Evolutionary conservation across 306 rosid species (phyloP), one percentile per base, ranked within the genome.

Genomic region (Pachyrhizus erosus): DNA sequence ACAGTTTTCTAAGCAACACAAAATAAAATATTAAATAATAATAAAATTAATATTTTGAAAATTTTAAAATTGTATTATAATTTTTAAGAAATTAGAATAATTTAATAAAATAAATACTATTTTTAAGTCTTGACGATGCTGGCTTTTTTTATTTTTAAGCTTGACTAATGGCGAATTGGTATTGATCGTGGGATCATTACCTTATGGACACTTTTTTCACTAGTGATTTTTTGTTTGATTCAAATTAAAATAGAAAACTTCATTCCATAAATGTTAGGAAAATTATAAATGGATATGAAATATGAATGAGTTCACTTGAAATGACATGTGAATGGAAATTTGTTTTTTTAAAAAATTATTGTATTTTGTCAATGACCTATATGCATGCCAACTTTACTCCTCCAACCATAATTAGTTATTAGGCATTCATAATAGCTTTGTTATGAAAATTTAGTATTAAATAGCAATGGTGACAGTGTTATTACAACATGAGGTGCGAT

Each of bases 131-230:
- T 57, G 2, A 40, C 43, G 5, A 7, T 70, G 64, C 57, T 42
- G 65, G 37, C 54, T 69, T 76, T 76, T 76, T 40, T 68, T 7
- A 7, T 34, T 34, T 34, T 5, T 1, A 34, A 67, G 60, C 40
- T 43, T 76, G 74, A 24, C 54, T 37, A 17, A 24, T 46, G 29
- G 21, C 21, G 37, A 58, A 29, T 49, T 52, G 64, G 27, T 14
- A 2, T 45, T 23, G 72, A 57, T 79, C 45, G 62, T 65, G 3
- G 51, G 39, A 52, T 65, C 33, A 11, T 10, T 11, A 11, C 31
- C 31, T 23, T 75, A 51, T 81, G 33, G 17, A 46, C 57, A 66
- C 75, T 79, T 76, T 31, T 61, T 79, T 61, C 69, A 9, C 29
- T 3, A 5, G 27, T 39, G 17, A 27, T 13, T 26, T 73, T 82